Conservation (phyloP, 2,329 filamentous ascomycete genomes). For the Pseudocercospora eumusae region DNA sequence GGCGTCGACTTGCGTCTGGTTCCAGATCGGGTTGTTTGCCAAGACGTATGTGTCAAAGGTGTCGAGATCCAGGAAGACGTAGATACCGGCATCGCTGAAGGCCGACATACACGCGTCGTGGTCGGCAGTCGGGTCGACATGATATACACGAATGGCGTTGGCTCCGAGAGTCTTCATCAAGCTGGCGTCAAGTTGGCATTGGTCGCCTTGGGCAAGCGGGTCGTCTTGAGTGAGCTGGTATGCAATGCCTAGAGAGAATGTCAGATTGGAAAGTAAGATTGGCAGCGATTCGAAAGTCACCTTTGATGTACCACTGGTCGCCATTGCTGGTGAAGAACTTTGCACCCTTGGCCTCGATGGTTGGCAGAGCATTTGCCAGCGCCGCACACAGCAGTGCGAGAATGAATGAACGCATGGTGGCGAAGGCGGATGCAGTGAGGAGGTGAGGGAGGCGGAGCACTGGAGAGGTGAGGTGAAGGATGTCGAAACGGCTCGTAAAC, state of each 20-base stretch:
- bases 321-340: slow-evolving; percentile 85
- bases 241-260: slow-evolving; percentile 38
- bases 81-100: slow-evolving; percentile 78
- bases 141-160: slow-evolving; percentile 85
- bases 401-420: slow-evolving; percentile 20
- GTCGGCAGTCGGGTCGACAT: slow-evolving; percentile 70
- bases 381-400: slow-evolving; percentile 28
- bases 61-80: slow-evolving; percentile 80
- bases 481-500: neutral
- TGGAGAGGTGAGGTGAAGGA: neutral
- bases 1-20: slow-evolving; percentile 65
- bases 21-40: slow-evolving; percentile 64
- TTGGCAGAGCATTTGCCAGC: slow-evolving; percentile 52
- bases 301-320: slow-evolving; percentile 81
- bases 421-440: neutral
- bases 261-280: neutral
- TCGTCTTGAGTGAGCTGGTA: slow-evolving; percentile 63
- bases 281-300: slow-evolving; percentile 45
- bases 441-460: neutral
- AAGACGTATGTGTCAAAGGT: slow-evolving; percentile 68
- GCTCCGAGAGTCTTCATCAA: slow-evolving; percentile 79
- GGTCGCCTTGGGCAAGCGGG: slow-evolving; percentile 71
- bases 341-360: slow-evolving; percentile 66
- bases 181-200: slow-evolving; percentile 72
- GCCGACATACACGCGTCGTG: slow-evolving; percentile 80